Percentiles rank a stretch among this genome's conserved stretches.
phyloP scores from a whole-genome alignment of 2,329 filamentous ascomycete species.

The Penicillium sp. region DNA sequence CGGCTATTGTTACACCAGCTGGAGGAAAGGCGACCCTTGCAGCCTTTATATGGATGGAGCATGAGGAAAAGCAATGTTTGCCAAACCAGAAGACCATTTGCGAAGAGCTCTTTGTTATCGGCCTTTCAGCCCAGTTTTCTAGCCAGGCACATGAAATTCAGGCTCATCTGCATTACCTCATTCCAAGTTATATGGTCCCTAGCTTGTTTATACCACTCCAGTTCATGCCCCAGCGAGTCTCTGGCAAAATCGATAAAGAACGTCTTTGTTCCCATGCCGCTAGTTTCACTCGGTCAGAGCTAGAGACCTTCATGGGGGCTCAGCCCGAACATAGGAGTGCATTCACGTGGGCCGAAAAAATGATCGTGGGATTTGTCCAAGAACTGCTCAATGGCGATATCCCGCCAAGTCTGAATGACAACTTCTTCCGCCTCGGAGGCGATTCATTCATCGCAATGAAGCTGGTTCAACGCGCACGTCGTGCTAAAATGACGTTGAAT shows the following conservation, averaged over 20 bases:
- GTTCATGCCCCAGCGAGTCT: not conserved
- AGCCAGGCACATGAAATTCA: not conserved
- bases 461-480: not conserved
- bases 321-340: not conserved
- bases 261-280: not conserved
- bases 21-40: not conserved
- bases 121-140: not conserved
- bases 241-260: not conserved
- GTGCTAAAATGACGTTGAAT: not conserved
- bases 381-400: not conserved
- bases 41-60: not conserved
- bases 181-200: not conserved
- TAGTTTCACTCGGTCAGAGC: not conserved
- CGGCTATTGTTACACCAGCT: not conserved
- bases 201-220: not conserved
- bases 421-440: conserved; percentile 12
- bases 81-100: not conserved
- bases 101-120: not conserved
- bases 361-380: too few relatives aligned
- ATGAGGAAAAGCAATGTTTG: too few relatives aligned
- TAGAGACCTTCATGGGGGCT: not conserved
- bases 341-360: not conserved
- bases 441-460: conserved; percentile 13
- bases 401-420: not conserved
- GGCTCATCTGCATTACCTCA: not conserved